A percentile compares a stretch with the other conserved stretches of the same genome.
Conservation (phyloP, 2,329 filamentous ascomycete species). For the Zymoseptoria ardabiliae region DNA sequence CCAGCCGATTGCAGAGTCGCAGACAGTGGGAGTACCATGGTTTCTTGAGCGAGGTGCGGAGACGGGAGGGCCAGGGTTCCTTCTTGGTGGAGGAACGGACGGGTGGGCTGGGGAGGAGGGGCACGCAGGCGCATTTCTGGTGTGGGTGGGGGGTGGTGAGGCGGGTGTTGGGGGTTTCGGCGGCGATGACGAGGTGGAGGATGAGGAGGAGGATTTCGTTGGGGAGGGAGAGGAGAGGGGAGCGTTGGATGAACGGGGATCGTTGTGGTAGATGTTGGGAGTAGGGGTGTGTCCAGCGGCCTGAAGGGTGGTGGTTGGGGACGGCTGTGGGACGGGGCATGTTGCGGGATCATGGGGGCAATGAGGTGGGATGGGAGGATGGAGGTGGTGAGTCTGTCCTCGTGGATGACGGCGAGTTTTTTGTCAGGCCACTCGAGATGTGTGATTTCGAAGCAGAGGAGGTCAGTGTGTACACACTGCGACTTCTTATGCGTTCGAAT, state of each 20-base stretch:
- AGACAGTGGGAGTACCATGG: neutral
- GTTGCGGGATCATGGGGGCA: neutral
- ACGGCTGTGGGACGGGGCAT: neutral
- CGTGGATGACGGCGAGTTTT: neutral
- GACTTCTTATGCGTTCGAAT: neutral
- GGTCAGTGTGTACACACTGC: neutral
- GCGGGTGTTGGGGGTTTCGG: neutral
- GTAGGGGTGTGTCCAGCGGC: neutral
- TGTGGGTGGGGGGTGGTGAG: neutral
- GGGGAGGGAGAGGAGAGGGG: neutral
- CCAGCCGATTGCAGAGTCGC: neutral
- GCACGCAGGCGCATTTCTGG: neutral
- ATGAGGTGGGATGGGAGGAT: too few relatives aligned
- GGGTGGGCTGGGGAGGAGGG: neutral
- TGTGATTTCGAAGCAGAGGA: neutral
- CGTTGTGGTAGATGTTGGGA: too few relatives aligned
- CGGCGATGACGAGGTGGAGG: neutral
- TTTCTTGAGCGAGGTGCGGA: neutral
- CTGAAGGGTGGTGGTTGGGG: neutral
- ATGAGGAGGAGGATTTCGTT: neutral
- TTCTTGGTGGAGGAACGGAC: neutral
- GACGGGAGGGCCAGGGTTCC: neutral
- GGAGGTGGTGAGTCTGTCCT: neutral
- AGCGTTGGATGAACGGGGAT: neutral
- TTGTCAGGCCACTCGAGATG: neutral